A percentile compares a stretch with the other conserved stretches of the same genome.
Conservation (phyloP, 208 protist species). For the Trypanosoma cruzi region DNA sequence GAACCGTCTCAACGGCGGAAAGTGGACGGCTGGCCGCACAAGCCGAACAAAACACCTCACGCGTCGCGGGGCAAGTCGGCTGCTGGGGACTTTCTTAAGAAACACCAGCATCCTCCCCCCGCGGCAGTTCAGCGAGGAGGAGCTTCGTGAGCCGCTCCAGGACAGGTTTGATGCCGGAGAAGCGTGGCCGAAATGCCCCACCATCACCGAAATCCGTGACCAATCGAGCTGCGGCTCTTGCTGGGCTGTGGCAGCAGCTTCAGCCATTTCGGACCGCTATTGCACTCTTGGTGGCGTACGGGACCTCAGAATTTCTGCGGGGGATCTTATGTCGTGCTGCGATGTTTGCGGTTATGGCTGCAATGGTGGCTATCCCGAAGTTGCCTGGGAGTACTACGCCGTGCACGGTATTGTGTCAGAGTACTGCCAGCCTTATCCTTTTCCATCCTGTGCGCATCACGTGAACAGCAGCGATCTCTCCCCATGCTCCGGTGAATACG, state of each 20-base stretch:
- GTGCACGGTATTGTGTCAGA: conserved; percentile 66
- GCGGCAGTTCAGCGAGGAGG: conserved; percentile 51
- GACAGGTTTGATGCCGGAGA: conserved; percentile 62
- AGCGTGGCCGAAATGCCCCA: conserved; percentile 64
- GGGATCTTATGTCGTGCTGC: conserved; percentile 86
- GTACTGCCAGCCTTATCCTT: conserved; percentile 86
- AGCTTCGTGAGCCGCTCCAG: conserved; percentile 42
- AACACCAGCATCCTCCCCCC: conserved; percentile 30
- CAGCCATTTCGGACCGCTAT: conserved; percentile 86
- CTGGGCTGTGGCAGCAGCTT: conserved; percentile 91
- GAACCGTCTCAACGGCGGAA: conserved; percentile 47
- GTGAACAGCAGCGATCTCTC: conserved; percentile 56
- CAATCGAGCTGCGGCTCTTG: conserved; percentile 91
- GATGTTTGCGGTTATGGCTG: conserved; percentile 75
- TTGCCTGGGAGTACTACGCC: conserved; percentile 75
- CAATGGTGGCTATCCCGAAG: conserved; percentile 75
- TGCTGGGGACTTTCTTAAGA: conserved; percentile 50
- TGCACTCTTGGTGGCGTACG: conserved; percentile 76
- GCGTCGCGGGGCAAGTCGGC: conserved; percentile 33
- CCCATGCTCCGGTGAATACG: conserved; percentile 59
- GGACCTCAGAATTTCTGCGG: conserved; percentile 64
- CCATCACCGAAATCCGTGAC: conserved; percentile 78
- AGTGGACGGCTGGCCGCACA: conserved; percentile 60
- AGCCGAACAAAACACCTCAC: conserved; percentile 39
- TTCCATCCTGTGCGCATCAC: conserved; percentile 78